Conservation (phyloP, 441 rosid genomes). For the Erysimum cheiri region DNA sequence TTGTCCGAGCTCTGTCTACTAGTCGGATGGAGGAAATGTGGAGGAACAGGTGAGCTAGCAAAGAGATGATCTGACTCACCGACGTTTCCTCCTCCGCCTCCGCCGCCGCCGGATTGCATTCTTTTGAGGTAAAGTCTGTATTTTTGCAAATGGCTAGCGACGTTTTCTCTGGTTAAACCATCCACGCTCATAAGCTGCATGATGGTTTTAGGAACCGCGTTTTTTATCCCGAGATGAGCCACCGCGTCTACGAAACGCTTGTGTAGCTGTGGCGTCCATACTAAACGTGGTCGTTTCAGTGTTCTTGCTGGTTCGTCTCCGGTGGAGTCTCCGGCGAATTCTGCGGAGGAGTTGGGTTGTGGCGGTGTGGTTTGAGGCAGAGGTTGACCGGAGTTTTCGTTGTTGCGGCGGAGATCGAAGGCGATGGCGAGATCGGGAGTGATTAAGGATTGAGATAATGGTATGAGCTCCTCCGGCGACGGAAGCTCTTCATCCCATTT, state of each 20-base stretch:
- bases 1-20: slow-evolving; percentile 60
- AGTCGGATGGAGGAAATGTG: slow-evolving; percentile 81
- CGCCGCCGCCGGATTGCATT: slow-evolving; percentile 72
- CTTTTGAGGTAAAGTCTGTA: slow-evolving; percentile 79
- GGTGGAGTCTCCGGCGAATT: slow-evolving; percentile 41
- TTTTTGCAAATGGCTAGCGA: slow-evolving; percentile 91
- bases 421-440: slow-evolving; percentile 93
- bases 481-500: slow-evolving; percentile 90
- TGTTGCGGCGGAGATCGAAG: slow-evolving; percentile 64
- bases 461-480: slow-evolving; percentile 85
- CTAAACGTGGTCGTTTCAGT: slow-evolving; percentile 83
- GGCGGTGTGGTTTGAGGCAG: slow-evolving; percentile 45
- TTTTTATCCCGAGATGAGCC: slow-evolving; percentile 87
- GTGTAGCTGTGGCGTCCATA: slow-evolving; percentile 95
- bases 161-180: slow-evolving; percentile 88
- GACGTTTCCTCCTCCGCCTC: slow-evolving; percentile 42
- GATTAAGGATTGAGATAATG: slow-evolving; percentile 83
- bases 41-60: slow-evolving; percentile 85
- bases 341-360: slow-evolving; percentile 57
- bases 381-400: slow-evolving; percentile 47
- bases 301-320: slow-evolving; percentile 88
- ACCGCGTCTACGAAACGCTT: slow-evolving; percentile 91
- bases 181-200: slow-evolving; percentile 97
- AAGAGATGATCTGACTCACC: slow-evolving; percentile 83
- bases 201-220: slow-evolving; percentile 93